Evolutionary conservation across 495 filamentous ascomycete genomes (phyloP).

Genomic region (Tuber umbilicatum): DNA sequence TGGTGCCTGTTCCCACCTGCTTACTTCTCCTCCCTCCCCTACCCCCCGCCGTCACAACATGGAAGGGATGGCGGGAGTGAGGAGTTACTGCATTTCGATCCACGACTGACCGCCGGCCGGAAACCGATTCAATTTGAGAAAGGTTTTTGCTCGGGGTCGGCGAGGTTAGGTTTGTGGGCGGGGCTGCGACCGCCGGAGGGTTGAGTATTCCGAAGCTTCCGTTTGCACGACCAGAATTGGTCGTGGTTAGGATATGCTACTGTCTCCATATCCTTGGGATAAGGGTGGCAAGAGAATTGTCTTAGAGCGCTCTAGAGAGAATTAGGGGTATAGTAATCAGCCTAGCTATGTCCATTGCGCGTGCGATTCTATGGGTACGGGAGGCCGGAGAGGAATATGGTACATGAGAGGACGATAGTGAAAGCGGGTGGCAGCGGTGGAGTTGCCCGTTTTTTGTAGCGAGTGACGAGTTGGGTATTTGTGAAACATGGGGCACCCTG

Average conservation of each 20-base stretch:
- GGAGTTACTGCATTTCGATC: neutral
- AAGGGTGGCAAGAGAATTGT: neutral
- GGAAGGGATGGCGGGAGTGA: neutral
- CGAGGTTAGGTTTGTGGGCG: neutral
- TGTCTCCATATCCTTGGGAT: neutral
- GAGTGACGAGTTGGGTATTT: neutral
- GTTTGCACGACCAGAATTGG: neutral
- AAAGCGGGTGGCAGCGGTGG: neutral
- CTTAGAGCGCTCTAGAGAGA: neutral
- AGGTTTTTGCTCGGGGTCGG: neutral
- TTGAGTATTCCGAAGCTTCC: neutral
- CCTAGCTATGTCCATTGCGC: neutral
- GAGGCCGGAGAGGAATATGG: neutral
- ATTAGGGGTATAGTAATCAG: neutral
- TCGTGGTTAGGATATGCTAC: neutral
- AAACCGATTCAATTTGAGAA: neutral
- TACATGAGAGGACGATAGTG: neutral
- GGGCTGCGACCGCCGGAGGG: neutral
- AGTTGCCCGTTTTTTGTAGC: neutral
- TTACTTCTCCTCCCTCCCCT: neutral
- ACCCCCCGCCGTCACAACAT: neutral
- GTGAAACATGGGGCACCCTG: neutral
- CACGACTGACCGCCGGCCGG: neutral
- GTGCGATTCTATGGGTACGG: neutral
- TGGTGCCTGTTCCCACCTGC: neutral